Evolutionary conservation across 805 yeast species (phyloP).

Genomic region (Ogataea neopini): DNA sequence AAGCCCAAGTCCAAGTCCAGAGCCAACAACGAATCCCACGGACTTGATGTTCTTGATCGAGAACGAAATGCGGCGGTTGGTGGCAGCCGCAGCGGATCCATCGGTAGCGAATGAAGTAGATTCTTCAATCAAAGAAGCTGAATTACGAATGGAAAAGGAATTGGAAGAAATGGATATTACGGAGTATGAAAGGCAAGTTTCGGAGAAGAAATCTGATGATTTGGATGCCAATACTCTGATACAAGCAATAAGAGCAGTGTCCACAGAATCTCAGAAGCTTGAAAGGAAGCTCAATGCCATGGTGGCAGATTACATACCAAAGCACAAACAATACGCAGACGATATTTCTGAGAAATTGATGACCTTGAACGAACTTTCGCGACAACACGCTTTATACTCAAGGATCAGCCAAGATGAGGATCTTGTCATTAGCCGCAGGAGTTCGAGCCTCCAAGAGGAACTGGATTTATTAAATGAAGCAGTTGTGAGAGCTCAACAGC

Average conservation of each 20-base stretch:
- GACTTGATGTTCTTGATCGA: not conserved
- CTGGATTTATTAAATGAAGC: slow-evolving; percentile 14
- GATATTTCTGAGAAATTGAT: slow-evolving; percentile 12
- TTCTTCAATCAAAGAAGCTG: slow-evolving; percentile 1
- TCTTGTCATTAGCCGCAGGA: slow-evolving; percentile 11
- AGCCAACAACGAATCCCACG: not conserved
- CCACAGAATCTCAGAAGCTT: slow-evolving; percentile 27
- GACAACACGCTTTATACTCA: slow-evolving; percentile 14
- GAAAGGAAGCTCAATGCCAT: slow-evolving; percentile 33
- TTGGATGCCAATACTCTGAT: slow-evolving; percentile 18
- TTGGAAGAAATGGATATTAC: slow-evolving; percentile 4
- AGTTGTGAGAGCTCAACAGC: slow-evolving; percentile 11
- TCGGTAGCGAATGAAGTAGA: not conserved
- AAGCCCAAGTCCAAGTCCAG: slow-evolving; percentile 1
- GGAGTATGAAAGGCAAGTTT: slow-evolving; percentile 10
- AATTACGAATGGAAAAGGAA: slow-evolving; percentile 8
- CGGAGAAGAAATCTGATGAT: slow-evolving; percentile 12
- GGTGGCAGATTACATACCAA: slow-evolving; percentile 38
- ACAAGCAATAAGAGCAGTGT: slow-evolving; percentile 15
- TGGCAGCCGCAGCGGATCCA: not conserved
- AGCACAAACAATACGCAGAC: slow-evolving; percentile 19
- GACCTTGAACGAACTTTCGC: slow-evolving; percentile 10
- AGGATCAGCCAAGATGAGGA: slow-evolving; percentile 12
- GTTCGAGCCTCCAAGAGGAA: slow-evolving; percentile 11
- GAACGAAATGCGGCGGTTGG: slow-evolving; percentile 10